Conservation (phyloP, 306 rosid genomes). For the Trifolium subterraneum region DNA sequence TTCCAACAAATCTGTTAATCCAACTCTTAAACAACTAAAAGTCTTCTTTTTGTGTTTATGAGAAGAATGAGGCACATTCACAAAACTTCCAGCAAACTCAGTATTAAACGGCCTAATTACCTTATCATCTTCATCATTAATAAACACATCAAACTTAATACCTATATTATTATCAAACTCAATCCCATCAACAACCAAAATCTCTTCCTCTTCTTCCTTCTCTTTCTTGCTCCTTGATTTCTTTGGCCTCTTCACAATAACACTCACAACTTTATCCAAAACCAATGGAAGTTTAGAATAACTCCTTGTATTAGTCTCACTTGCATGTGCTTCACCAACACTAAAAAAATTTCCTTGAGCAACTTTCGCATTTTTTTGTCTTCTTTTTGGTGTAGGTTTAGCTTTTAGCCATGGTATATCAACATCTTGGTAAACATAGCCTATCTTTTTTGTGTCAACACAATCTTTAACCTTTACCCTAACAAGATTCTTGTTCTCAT, state of each 20-base stretch:
- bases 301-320: constrained; percentile 34
- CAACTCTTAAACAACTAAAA: constrained; percentile 58
- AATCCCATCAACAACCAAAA: constrained; percentile 61
- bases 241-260: constrained; percentile 61
- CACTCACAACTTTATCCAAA: constrained; percentile 50
- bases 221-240: constrained; percentile 53
- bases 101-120: constrained; percentile 50
- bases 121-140: constrained; percentile 76
- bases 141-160: constrained; percentile 73
- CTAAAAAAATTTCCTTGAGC: constrained; percentile 21
- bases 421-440: constrained; percentile 71
- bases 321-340: constrained; percentile 51
- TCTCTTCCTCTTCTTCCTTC: constrained; percentile 63
- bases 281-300: constrained; percentile 48
- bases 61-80: constrained; percentile 66
- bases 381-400: constrained; percentile 51
- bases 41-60: constrained; percentile 47
- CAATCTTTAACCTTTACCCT: constrained; percentile 70
- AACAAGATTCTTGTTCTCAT: constrained; percentile 68
- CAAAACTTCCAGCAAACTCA: constrained; percentile 90
- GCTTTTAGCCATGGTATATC: constrained; percentile 65
- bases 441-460: constrained; percentile 56
- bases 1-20: constrained; percentile 70
- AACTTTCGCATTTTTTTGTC: constrained; percentile 19
- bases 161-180: constrained; percentile 52